Evolutionary conservation across 768 basidiomycete species (phyloP).

Genomic region (Boletus sp.): DNA sequence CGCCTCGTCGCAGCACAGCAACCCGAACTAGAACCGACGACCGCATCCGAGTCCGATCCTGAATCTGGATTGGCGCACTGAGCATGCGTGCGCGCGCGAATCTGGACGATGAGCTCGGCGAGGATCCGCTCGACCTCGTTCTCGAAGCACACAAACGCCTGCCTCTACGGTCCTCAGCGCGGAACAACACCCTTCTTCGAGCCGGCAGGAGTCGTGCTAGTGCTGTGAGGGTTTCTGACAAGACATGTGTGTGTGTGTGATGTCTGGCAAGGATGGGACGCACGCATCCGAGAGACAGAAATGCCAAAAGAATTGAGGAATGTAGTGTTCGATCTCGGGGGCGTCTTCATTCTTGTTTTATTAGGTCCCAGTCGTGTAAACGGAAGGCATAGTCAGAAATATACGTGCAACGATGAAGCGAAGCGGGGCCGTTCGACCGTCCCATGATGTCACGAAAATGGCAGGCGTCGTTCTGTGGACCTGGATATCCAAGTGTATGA

Average conservation of each 20-base stretch:
- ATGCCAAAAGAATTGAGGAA: slow-evolving; percentile 48
- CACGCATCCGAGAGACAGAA: slow-evolving; percentile 49
- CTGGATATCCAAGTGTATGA: too few species aligned
- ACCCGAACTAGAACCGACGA: not conserved
- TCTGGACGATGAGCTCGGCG: slow-evolving; percentile 32
- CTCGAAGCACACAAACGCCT: slow-evolving; percentile 45
- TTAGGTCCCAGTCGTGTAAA: too few species aligned
- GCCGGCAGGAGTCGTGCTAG: not conserved
- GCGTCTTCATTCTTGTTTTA: too few species aligned
- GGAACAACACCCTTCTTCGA: slow-evolving; percentile 30
- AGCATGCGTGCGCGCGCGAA: slow-evolving; percentile 22
- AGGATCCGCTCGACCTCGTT: slow-evolving; percentile 40
- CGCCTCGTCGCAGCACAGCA: slow-evolving; percentile 1
- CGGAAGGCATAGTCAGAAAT: too few species aligned
- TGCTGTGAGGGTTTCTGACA: slow-evolving; percentile 20
- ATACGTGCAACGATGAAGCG: too few species aligned
- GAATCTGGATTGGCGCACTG: not conserved
- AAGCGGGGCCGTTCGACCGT: too few species aligned
- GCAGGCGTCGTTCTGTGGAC: too few species aligned
- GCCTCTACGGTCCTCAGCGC: slow-evolving; percentile 42
- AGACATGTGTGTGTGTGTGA: not conserved
- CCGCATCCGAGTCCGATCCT: not conserved
- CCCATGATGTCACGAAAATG: too few species aligned
- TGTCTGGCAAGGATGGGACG: slow-evolving; percentile 12
- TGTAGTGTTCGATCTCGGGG: slow-evolving; percentile 35